Evolutionary conservation across 331 rosid species (phyloP), one percentile per base, ranked within the genome.

Genomic region (Erythrophleum ivorense): DNA sequence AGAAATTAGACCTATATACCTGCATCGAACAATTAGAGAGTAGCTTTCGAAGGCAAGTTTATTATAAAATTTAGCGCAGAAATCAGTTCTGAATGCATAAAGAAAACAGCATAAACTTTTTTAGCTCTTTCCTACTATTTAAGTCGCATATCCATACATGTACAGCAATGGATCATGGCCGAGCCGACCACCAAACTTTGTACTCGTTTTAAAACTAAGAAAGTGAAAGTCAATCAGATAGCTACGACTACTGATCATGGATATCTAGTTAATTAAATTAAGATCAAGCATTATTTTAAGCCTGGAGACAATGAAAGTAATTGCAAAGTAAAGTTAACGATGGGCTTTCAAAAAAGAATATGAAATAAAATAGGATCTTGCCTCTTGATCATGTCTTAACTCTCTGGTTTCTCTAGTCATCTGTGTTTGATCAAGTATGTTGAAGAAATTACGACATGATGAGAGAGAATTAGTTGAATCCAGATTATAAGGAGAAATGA

Each of bases 381-480:
- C 98, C 94, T 87, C 79, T 43, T 81, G 88, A 85, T 86, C 60
- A 67, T 58, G 70, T 16, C 18, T 77, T 6, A 74, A 80, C n/a
- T 71, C 76, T 77, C 72, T 72, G 57, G 64, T 50, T 43, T 40
- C 73, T 79, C 33, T 9, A 63, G 69, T 52, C 29, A 24, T 24
- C 80, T 83, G 81, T 31, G 68, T 79, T 54, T 75, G 91, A 88
- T 87, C 87, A 74, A 58, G 34, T 13, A 88, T 54, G 63, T 77
- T 77, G 33, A 85, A 79, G 33, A 85, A 86, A 78, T 79, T 57
- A 50, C 53, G 78, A 33, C 50, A 71, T 57, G 89, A 77, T 43
- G 89, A 75, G 69, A 83, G 74, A 59, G 89, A 82, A 59, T 85
- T n/a, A 68, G 54, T 10, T 45, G 93, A 73, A 60, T 80, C 85